A percentile compares a stretch with the other conserved stretches of the same genome.
Evolutionary conservation across 148 eudicot genomes (phyloP).

Genomic region (Fagopyrum esculentum): DNA sequence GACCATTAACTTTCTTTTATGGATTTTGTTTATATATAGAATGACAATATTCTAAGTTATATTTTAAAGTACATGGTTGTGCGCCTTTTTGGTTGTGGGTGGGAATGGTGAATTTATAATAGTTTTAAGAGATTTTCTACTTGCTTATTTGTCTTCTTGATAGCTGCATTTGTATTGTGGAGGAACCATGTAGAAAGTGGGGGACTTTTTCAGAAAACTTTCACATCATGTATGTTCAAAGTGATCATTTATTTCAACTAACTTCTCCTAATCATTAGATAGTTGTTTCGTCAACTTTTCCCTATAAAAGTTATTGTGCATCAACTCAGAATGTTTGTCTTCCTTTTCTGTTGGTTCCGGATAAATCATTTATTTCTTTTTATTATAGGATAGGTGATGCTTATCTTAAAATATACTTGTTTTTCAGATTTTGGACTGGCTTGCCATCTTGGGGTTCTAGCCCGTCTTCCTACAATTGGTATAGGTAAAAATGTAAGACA

Average conservation of each 20-base stretch:
- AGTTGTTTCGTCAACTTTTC: background rate
- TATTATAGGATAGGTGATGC: background rate
- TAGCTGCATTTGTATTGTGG: too few relatives aligned
- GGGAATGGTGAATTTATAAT: background rate
- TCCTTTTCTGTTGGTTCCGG: background rate
- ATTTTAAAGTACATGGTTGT: background rate
- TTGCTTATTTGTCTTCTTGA: too few relatives aligned
- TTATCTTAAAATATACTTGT: background rate
- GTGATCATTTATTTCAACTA: background rate
- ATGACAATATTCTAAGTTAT: background rate
- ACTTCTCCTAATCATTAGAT: background rate
- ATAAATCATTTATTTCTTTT: background rate
- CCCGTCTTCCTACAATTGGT: constrained; percentile 78
- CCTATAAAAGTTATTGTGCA: background rate
- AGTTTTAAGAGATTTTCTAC: too few relatives aligned
- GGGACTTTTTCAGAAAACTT: too few relatives aligned
- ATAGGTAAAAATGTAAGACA: constrained; percentile 89
- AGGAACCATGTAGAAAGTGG: too few relatives aligned
- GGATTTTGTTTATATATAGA: too few relatives aligned
- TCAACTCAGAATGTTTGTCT: background rate
- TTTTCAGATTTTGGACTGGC: constrained; percentile 85
- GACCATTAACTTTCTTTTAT: background rate
- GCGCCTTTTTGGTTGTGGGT: background rate
- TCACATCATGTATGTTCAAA: background rate
- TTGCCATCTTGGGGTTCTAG: constrained; percentile 91